A percentile compares a stretch with the other conserved stretches of the same genome.
Conservation (phyloP, 2,329 filamentous ascomycete species). For the Penicillium sp. region DNA sequence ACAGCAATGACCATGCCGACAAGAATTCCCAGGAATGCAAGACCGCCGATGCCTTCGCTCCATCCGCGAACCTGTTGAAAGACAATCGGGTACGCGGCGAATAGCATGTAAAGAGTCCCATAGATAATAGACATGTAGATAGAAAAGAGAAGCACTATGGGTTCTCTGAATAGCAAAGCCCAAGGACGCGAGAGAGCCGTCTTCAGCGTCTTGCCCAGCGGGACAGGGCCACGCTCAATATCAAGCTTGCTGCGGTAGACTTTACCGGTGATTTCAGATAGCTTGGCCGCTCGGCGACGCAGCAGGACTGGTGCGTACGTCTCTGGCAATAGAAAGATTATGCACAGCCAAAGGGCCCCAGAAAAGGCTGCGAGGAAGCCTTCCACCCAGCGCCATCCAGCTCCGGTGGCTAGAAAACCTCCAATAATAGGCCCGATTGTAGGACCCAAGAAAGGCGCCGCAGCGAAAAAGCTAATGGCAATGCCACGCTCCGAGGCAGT, state of each 20-base stretch:
- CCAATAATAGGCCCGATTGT: conserved; percentile 64
- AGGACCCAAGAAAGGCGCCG: conserved; percentile 67
- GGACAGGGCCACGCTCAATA: conserved; percentile 42
- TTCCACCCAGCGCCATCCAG: conserved; percentile 70
- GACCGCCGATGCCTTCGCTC: conserved; percentile 48
- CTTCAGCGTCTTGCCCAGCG: conserved; percentile 41
- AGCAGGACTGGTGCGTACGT: conserved; percentile 53
- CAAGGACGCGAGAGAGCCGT: conserved; percentile 51
- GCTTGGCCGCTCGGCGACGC: conserved; percentile 47
- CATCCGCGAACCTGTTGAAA: conserved; percentile 46
- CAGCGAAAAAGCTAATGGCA: conserved; percentile 66
- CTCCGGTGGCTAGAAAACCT: conserved; percentile 63
- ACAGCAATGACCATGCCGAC: conserved; percentile 42
- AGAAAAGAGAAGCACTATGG: conserved; percentile 24
- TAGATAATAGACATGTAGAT: conserved; percentile 30
- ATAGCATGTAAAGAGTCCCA: conserved; percentile 47
- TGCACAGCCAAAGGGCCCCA: conserved; percentile 54
- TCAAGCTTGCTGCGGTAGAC: conserved; percentile 43
- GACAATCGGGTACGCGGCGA: conserved; percentile 53
- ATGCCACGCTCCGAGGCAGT: conserved; percentile 54
- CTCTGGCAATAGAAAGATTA: conserved; percentile 30
- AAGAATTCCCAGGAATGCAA: conserved; percentile 51
- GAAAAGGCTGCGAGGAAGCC: conserved; percentile 65
- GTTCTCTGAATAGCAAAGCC: conserved; percentile 35
- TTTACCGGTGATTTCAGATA: conserved; percentile 27